Evolutionary conservation across 352 stramenopile species (phyloP), one percentile per base, ranked within the genome.

Genomic region (Labyrinthula sp.): DNA sequence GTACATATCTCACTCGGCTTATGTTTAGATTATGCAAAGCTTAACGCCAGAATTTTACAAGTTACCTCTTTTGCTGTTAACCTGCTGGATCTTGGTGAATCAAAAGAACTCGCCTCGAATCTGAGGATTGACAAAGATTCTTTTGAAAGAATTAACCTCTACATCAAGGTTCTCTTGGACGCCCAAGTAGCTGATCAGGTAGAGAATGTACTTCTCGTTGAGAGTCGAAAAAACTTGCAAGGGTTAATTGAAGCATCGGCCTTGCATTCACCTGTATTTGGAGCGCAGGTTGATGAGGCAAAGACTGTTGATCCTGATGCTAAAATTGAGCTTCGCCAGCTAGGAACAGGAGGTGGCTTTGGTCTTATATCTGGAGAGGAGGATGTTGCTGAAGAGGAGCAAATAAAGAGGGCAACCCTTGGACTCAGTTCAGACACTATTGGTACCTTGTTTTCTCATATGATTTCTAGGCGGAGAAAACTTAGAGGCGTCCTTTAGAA

Each of bases 111-210:
- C n/a, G n/a, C 67, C 21, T 72, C 57, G 45, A 79, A 79, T 61
- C 66, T 79, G 37, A 66, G 80, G 35, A 81, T 86, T 14, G 76
- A 88, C 47, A 73, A 85, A 36, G 85, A 96, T 69, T 94, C 83
- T 47, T 69, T 74, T 40, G 82, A 92, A 47, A 84, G 85, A 46
- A 85, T 95, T 31, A 72, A 86, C 14, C 75, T 95, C 58, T 89
- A 82, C 54, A 78, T 89, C 40, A 74, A 84, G 37, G 71, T 90
- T 39, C 48, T 98, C 28, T 63, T 95, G 35, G 87, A 98, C 60
- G 81, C 81, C 1, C 12, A 17, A 22, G 40, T 62, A 12, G 38
- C 35, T 24, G 46, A 54, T 23, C 52, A 54, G 12, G 30, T 62
- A 2, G 15, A 17, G 0, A 17, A n/a, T 9, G 56, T 55, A 15